A percentile compares a stretch with the other conserved stretches of the same genome.
These are phyloP conservation scores for Pythium angustatum DNA, from an alignment of 352 stramenopile genomes.

Conservation along the genomic window DNA sequence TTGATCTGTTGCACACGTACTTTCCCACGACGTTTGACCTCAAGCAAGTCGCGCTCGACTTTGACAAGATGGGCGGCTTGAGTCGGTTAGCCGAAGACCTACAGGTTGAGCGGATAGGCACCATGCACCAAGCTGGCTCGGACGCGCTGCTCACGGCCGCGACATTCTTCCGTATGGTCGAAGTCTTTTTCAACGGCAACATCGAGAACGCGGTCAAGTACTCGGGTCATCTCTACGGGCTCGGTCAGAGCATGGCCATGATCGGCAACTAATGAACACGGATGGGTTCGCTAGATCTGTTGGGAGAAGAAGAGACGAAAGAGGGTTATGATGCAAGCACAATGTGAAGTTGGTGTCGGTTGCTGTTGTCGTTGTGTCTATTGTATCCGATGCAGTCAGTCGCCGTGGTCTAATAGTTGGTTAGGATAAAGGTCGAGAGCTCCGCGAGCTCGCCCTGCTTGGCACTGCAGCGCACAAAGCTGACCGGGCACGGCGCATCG, in stretches of 20 bases:
- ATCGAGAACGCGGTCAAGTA: conserved; percentile 84
- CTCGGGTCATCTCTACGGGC: conserved; percentile 83
- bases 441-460: conserved; percentile 14
- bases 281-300: too few relatives aligned
- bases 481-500: conserved; percentile 18
- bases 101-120: conserved; percentile 96
- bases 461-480: conserved; percentile 18
- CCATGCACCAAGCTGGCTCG: conserved; percentile 98
- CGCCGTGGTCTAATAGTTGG: conserved; percentile 10
- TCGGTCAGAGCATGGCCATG: conserved; percentile 65
- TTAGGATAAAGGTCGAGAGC: conserved; percentile 21
- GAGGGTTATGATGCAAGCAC: too few relatives aligned
- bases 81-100: conserved; percentile 96
- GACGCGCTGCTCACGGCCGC: conserved; percentile 96
- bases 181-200: conserved; percentile 87
- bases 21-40: conserved; percentile 99
- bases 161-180: conserved; percentile 92
- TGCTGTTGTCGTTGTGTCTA: background rate
- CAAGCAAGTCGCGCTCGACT: conserved; percentile 98
- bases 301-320: conserved; percentile 1
- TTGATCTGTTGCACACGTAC: conserved; percentile 97
- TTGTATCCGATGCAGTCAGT: background rate
- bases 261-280: conserved; percentile 24
- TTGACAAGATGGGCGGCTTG: conserved; percentile 97
- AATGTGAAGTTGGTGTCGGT: too few relatives aligned